Conservation (phyloP, 129 eudicot genomes). For the Flaveria linearis region DNA sequence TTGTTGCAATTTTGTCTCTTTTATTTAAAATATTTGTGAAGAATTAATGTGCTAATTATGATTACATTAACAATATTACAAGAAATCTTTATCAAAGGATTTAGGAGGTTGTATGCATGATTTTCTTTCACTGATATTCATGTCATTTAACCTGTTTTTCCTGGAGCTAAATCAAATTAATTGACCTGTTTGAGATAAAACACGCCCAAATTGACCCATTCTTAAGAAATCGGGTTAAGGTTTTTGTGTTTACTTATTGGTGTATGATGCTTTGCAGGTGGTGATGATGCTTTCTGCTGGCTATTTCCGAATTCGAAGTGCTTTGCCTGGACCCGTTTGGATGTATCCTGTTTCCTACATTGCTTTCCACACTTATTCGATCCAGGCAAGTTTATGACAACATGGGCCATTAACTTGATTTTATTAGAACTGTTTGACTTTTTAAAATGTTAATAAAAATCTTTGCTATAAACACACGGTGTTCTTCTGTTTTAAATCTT, state of each 20-base stretch:
- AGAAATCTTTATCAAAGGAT: neutral
- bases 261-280: conserved; percentile 42
- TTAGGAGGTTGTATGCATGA: neutral
- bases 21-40: neutral
- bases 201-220: neutral
- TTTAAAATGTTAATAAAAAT: neutral
- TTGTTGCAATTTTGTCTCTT: neutral
- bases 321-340: conserved; percentile 77
- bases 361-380: conserved; percentile 77
- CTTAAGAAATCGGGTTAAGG: neutral
- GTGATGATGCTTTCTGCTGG: conserved; percentile 94
- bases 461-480: neutral
- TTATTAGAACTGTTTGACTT: neutral
- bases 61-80: too few relatives aligned
- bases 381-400: conserved; percentile 47
- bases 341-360: conserved; percentile 77
- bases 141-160: neutral
- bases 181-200: neutral
- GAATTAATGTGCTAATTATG: neutral
- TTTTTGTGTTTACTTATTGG: conserved; percentile 1
- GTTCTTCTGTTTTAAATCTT: neutral
- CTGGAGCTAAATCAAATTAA: neutral
- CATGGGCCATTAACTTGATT: conserved; percentile 22
- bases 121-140: neutral
- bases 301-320: conserved; percentile 78